Conservation (phyloP, 2,329 filamentous ascomycete species). For the Botrytis tulipae region DNA sequence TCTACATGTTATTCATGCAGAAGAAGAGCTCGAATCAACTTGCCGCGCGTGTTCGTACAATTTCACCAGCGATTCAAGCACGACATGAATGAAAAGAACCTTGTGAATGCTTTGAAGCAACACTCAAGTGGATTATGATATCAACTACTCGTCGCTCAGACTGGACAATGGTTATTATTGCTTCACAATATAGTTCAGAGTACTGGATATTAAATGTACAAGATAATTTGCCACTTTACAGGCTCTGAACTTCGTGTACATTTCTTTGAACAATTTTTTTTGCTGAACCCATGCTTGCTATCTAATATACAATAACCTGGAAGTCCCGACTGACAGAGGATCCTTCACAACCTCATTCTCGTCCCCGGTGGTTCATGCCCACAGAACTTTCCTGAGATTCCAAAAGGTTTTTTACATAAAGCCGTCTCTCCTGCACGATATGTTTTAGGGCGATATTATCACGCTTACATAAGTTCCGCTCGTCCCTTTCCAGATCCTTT, state of each 20-base stretch:
- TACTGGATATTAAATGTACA: background rate
- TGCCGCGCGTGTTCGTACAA: background rate
- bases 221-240: background rate
- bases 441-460: background rate
- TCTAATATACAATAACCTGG: background rate
- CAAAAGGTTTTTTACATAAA: background rate
- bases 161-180: background rate
- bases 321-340: background rate
- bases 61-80: background rate
- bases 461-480: background rate
- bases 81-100: background rate
- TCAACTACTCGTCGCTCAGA: background rate
- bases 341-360: background rate
- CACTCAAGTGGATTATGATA: background rate
- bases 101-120: background rate
- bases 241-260: background rate
- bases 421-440: background rate
- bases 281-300: background rate
- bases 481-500: too few species aligned
- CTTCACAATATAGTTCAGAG: background rate
- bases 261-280: background rate
- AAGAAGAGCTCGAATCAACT: fast-evolving
- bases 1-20: background rate
- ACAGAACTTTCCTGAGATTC: background rate
- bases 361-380: background rate